Base-by-base conservation (phyloP, 495 filamentous ascomycete species). In the Aspergillus nidulans region DNA sequence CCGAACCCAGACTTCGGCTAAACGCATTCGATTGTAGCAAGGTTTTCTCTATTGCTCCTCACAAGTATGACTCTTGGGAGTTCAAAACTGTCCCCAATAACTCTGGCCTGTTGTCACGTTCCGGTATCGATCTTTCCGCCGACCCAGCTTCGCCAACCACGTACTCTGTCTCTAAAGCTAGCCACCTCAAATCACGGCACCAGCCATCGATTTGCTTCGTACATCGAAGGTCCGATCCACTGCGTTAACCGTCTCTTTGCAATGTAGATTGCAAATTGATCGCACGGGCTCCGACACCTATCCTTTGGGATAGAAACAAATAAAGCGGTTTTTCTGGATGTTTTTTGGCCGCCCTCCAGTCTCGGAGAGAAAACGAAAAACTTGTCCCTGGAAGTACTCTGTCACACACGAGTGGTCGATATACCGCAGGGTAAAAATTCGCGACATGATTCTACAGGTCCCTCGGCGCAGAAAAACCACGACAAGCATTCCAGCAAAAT, bases 341-440 rank as follows among this genome's bases (percentile, higher is more conserved):
- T 84, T 76, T 80, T 91, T 91, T 90, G 86, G 83, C 73, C 87
- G 82, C 85, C 85, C 83, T 81, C 80, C 81, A 63, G 54, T 32
- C 43, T 36, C 56, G 81, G 82, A 82, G 86, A 85, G 86, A 86
- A 91, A 88, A 78, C 87, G 30, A 91, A 91, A 92, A 88, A 87
- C 87, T 76, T 82, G 82, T 91, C 88, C 80, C 69, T 67, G 85
- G 87, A 82, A 85, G 84, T 79, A 82, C 80, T 87, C 86, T 85
- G 81, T 78, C 67, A 83, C 87, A 82, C 71, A 89, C 81, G 83
- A 86, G 79, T 81, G 71, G 73, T 46, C 59, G 18, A 38, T 36
- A 28, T 32, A 54, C 26, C 30, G 6, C 38, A 30, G 30, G 40
- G 25, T 20, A 41, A 26, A n/a, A 39, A 51, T 50, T 40, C 39